Conservation (phyloP, 345 rosid genomes). For the Linum usitatissimum region DNA sequence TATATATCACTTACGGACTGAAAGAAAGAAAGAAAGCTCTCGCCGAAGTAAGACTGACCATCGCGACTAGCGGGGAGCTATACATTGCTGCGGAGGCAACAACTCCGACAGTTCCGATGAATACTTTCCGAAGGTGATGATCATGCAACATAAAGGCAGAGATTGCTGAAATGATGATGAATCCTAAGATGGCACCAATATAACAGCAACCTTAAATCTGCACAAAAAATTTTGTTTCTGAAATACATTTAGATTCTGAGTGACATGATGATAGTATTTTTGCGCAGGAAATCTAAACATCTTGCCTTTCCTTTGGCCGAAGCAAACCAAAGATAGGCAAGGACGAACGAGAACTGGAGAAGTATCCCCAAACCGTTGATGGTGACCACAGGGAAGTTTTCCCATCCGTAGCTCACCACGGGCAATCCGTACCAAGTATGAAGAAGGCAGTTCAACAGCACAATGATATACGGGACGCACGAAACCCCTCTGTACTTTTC, state of each 20-base stretch:
- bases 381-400: conserved; percentile 61
- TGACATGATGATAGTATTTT: background rate
- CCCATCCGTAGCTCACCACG: conserved; percentile 68
- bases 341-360: conserved; percentile 52
- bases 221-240: background rate
- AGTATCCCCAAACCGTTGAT: conserved; percentile 68
- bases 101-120: conserved; percentile 61
- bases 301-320: conserved; percentile 51
- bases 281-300: background rate
- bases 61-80: conserved; percentile 55
- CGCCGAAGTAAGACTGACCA: conserved; percentile 32
- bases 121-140: conserved; percentile 51
- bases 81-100: conserved; percentile 61
- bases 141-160: conserved; percentile 45
- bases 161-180: conserved; percentile 25
- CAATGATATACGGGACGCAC: conserved; percentile 57
- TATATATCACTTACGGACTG: background rate
- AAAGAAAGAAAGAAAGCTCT: no score
- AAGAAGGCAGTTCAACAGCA: conserved; percentile 59
- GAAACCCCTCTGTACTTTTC: conserved; percentile 74
- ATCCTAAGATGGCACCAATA: conserved; percentile 22
- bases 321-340: conserved; percentile 46
- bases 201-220: conserved; percentile 48
- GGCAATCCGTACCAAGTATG: conserved; percentile 87
- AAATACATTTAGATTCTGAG: background rate